Evolutionary conservation across 805 yeast genomes (phyloP), one percentile per base, ranked within the genome.

Genomic region (Limtongozyma cylindracea): DNA sequence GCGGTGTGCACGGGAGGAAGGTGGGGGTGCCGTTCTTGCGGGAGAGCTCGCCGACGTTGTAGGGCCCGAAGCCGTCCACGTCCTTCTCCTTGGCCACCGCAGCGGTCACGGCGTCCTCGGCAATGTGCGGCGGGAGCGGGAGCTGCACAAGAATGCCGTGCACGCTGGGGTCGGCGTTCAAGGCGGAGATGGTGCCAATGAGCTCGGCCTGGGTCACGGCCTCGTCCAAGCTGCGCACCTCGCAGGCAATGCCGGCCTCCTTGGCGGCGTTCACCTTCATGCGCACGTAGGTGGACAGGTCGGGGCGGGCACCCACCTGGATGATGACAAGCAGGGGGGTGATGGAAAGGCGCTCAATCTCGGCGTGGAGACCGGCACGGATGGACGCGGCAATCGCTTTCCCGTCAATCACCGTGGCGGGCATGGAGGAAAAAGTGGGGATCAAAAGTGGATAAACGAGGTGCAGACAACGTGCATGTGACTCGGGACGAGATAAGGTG

Each of bases 1-100:
- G 67, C 24, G 98, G 98, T 14, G 98, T 84, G 50, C 96, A 84
- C 17, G 98, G 96, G 31, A 70, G 56, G 45, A 78, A 82, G 27
- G 52, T 47, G 16, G 95, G 93, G 17, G 51, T 40, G 12, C 95
- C 94, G 23, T 77, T 77, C 32, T 74, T 66, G 46, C 80, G 78
- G 33, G 82, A 63, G 27, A 84, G 57, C 39, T 84, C 95, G 27
- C 95, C 96, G 25, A 77, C 67, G 43, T 88, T 88, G 35, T 55
- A 58, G 25, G 80, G 66, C 19, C 82, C 88, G 37, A 84, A 88
- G 2, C 98, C 98, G 43, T 84, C 98, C 21, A 88, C 93, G 37
- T 84, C 98, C 49, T 84, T 84, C 20, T 59, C 65, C 10, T 74
- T 61, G 8, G 56, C 46, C n/a, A 84, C 95, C 2, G 80, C 57